phyloP scores from a whole-genome alignment of 2,329 filamentous ascomycete genomes.

The Aspergillus cejpii region DNA sequence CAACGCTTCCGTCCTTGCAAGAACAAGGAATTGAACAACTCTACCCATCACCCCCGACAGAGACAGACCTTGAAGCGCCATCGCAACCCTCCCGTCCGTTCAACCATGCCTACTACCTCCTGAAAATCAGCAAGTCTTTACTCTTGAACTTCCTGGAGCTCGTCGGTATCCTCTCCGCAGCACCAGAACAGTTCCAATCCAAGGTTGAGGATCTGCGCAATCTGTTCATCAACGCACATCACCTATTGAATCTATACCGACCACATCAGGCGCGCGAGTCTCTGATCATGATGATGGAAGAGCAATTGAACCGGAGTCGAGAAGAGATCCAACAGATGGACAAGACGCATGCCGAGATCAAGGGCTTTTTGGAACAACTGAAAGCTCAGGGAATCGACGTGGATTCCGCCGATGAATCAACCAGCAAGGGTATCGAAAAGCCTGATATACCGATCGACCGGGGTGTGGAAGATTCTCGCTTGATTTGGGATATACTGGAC shows the following conservation, averaged over 20 bases:
- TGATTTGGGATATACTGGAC: slow-evolving; percentile 38
- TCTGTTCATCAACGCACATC: slow-evolving; percentile 84
- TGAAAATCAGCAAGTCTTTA: slow-evolving; percentile 73
- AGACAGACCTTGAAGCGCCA: slow-evolving; percentile 50
- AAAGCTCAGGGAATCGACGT: slow-evolving; percentile 26
- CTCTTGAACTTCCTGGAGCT: slow-evolving; percentile 86
- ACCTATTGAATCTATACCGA: slow-evolving; percentile 87
- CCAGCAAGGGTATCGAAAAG: slow-evolving; percentile 4
- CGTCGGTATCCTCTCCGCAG: slow-evolving; percentile 61
- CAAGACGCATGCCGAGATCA: slow-evolving; percentile 63
- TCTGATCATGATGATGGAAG: slow-evolving; percentile 80
- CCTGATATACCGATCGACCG: slow-evolving; percentile 13
- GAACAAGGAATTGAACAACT: slow-evolving; percentile 66
- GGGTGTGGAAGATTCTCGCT: slow-evolving; percentile 24
- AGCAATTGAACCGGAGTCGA: slow-evolving; percentile 64
- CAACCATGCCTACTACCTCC: slow-evolving; percentile 56
- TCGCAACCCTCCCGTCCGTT: slow-evolving; percentile 35
- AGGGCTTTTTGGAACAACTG: slow-evolving; percentile 33
- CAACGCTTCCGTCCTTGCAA: slow-evolving; percentile 60
- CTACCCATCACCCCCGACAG: slow-evolving; percentile 48
- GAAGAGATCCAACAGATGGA: slow-evolving; percentile 73
- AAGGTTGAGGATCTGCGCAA: slow-evolving; percentile 75
- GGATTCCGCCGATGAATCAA: slow-evolving; percentile 7
- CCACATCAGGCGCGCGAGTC: slow-evolving; percentile 89
- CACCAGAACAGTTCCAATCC: slow-evolving; percentile 59